Evolutionary conservation across 2,329 filamentous ascomycete genomes (phyloP).

Genomic region (Cordyceps javanica): DNA sequence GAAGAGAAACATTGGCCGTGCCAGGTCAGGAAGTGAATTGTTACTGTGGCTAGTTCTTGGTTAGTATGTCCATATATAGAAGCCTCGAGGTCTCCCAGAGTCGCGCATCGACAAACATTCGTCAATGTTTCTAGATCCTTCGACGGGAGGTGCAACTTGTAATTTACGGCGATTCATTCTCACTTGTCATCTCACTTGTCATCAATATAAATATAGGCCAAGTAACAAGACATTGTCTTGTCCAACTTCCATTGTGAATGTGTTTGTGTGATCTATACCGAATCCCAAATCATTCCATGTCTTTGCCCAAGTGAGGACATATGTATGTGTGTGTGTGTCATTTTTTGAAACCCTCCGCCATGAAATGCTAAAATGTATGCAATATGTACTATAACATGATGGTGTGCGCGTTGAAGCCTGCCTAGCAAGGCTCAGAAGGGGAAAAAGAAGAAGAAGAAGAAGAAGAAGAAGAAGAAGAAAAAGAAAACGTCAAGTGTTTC

Average conservation of each 20-base stretch:
- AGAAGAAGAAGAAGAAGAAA: slow-evolving; percentile 6
- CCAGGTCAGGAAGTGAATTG: too few species aligned
- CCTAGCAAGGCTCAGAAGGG: too few species aligned
- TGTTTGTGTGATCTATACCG: background rate
- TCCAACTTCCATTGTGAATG: background rate
- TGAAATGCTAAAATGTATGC: background rate
- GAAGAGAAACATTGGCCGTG: too few species aligned
- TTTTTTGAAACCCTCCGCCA: background rate
- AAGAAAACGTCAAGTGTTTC: background rate
- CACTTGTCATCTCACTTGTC: too few species aligned
- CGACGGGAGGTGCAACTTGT: too few species aligned
- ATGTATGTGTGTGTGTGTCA: background rate
- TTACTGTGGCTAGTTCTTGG: too few species aligned
- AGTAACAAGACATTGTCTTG: background rate
- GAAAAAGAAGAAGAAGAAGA: background rate
- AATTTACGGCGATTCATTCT: too few species aligned
- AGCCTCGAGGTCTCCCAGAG: too few species aligned
- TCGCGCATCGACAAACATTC: too few species aligned
- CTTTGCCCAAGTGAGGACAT: background rate
- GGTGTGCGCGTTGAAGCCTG: too few species aligned
- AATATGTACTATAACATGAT: background rate
- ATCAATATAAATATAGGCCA: background rate
- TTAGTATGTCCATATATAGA: too few species aligned
- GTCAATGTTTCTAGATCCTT: too few species aligned
- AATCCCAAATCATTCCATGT: background rate